Conservation (phyloP, 2,329 filamentous ascomycete genomes). For the Clarireedia sp. region DNA sequence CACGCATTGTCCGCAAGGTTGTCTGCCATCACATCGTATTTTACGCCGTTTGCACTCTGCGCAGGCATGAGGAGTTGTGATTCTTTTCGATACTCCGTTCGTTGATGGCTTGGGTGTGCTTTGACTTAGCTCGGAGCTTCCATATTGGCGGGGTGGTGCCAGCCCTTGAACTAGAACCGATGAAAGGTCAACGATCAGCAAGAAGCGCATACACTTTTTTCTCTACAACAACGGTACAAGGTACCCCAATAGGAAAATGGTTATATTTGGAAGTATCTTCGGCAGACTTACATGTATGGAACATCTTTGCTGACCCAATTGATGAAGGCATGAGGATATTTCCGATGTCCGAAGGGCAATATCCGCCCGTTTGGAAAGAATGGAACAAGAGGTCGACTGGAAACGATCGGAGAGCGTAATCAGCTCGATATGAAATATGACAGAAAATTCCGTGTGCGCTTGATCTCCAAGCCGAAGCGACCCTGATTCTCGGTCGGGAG, state of each 20-base stretch:
- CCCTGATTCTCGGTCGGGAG: not conserved
- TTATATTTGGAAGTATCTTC: not conserved
- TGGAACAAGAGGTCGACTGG: not conserved
- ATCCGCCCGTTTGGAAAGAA: not conserved
- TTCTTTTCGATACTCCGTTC: constrained; percentile 39
- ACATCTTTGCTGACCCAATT: constrained; percentile 26
- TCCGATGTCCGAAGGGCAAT: constrained; percentile 2
- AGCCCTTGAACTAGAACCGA: constrained; percentile 26
- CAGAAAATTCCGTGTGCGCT: constrained; percentile 1
- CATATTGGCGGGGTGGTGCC: constrained; percentile 20
- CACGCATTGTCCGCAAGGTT: constrained; percentile 75
- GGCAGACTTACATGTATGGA: constrained; percentile 29
- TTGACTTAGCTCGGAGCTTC: constrained; percentile 21
- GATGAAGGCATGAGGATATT: constrained; percentile 24
- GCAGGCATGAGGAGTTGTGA: constrained; percentile 57
- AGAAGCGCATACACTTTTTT: not conserved
- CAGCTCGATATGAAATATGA: constrained; percentile 8
- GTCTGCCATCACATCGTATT: constrained; percentile 74
- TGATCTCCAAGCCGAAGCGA: not conserved
- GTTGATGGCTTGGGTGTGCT: constrained; percentile 26
- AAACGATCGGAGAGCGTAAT: constrained; percentile 4
- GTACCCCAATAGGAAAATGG: too few relatives aligned
- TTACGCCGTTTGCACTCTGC: constrained; percentile 73
- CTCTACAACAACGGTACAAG: constrained; percentile 1
- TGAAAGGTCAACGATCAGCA: constrained; percentile 6